Base-by-base conservation (phyloP, 2,329 filamentous ascomycete genomes). In the Colletotrichum lupini region DNA sequence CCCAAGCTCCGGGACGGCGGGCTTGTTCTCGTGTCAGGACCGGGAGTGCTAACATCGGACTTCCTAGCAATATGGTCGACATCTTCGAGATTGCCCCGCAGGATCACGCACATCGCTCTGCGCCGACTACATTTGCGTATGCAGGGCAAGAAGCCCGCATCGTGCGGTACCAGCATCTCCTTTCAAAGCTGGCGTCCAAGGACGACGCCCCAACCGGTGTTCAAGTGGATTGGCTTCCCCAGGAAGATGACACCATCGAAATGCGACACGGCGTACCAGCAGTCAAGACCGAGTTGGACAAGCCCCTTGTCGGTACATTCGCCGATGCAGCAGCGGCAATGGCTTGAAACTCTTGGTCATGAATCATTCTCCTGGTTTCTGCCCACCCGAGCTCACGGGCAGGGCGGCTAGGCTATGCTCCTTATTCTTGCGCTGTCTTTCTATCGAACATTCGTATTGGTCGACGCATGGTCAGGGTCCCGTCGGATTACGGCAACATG, bases 71-170 rank as follows among this genome's bases (percentile, higher is more conserved):
- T 77, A 89, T 92, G 82, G 90, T 92, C 73, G 91, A 92, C 78
- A 89, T 92, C 59, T 92, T 92, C 81, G 90, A 92, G 75, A 91
- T 92, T 78, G 87, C 88, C 46, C 89, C 89, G 26, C 86, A 88
- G 71, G 86, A 86, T 72, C 80, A 82, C 42, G 77, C 79, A 63
- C 79, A 74, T 77, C 84, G 76, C 77, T 82, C 75, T 72, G 79
- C 73, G 73, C 80, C 77, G 76, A 78, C 82, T 19, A 83, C 83
- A 1, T 89, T 88, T 66, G 82, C 82, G 30, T 87, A 88, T 76
- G 85, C 87, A 64, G 87, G 86, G 60, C 89, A 91, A 78, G 89
- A 90, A 74, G 85, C 87, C 58, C 87, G 87, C 70, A 80, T 89
- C 28, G 84, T 88, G 62, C 88, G 88, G 67, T 92, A 92, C 79